Conservation (phyloP, 202 grass and related monocot species). For the Brachypodium distachyon region DNA sequence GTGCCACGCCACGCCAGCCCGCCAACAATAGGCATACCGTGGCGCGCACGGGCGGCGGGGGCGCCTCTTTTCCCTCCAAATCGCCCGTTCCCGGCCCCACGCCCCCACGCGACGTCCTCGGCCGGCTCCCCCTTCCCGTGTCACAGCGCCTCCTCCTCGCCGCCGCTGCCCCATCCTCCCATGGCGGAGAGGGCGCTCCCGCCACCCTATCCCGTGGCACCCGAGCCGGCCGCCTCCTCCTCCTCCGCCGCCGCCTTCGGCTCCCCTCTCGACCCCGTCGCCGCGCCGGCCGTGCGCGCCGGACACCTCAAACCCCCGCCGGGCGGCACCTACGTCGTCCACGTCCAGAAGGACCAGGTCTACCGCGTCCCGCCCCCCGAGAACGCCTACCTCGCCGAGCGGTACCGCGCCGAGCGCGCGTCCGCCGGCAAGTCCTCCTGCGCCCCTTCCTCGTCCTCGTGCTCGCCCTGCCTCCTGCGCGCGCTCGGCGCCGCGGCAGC, state of each 20-base stretch:
- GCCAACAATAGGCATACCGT: slow-evolving; percentile 33
- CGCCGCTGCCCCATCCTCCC: not conserved
- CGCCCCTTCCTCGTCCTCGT: not conserved
- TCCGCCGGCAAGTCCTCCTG: not conserved
- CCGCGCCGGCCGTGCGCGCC: not conserved
- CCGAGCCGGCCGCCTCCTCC: not conserved
- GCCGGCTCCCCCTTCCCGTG: not conserved
- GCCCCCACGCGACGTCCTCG: slow-evolving; percentile 34
- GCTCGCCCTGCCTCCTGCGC: slow-evolving; percentile 33
- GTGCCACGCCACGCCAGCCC: too few relatives aligned
- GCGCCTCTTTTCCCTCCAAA: slow-evolving; percentile 34
- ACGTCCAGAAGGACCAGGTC: slow-evolving; percentile 87
- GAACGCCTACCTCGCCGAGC: slow-evolving; percentile 73
- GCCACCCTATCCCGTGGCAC: slow-evolving; percentile 10
- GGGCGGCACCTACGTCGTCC: slow-evolving; percentile 65
- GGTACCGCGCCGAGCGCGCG: slow-evolving; percentile 30
- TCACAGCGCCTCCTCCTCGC: not conserved
- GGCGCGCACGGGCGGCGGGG: not conserved
- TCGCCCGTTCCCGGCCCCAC: slow-evolving; percentile 1
- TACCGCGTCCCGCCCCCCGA: slow-evolving; percentile 84
- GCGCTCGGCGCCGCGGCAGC: slow-evolving; percentile 4
- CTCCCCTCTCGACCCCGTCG: slow-evolving; percentile 13
- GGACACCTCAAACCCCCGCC: not conserved
- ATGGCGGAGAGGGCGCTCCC: slow-evolving; percentile 56
- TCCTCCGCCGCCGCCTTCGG: slow-evolving; percentile 16